Conservation (phyloP, 1,139 yeast genomes). For the Scheffersomyces parashehatae region DNA sequence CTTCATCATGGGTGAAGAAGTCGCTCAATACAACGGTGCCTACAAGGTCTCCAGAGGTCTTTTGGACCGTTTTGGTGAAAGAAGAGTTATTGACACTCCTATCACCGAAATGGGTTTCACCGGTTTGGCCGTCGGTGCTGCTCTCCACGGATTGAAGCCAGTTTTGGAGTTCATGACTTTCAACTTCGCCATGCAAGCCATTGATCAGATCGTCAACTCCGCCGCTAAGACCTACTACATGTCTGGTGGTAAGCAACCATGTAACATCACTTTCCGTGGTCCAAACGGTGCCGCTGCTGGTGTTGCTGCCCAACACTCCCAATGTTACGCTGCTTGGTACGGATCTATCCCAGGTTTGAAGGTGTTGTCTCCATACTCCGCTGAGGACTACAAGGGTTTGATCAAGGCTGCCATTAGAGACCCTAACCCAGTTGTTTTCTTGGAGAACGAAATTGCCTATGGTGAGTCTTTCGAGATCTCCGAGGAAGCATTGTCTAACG, state of each 20-base stretch:
- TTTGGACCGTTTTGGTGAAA: slow-evolving; percentile 94
- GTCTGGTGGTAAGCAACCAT: slow-evolving; percentile 98
- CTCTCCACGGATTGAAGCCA: slow-evolving; percentile 95
- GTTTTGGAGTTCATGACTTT: slow-evolving; percentile 98
- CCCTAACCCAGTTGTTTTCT: slow-evolving; percentile 95
- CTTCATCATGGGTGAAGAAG: slow-evolving; percentile 97
- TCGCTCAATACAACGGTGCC: slow-evolving; percentile 98
- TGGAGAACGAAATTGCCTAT: slow-evolving; percentile 93
- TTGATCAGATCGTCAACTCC: slow-evolving; percentile 96
- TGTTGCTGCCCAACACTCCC: slow-evolving; percentile 99
- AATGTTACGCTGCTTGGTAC: slow-evolving; percentile 97
- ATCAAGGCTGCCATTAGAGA: slow-evolving; percentile 96
- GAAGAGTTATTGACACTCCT: slow-evolving; percentile 96
- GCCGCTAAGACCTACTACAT: slow-evolving; percentile 98
- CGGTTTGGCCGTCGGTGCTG: slow-evolving; percentile 96
- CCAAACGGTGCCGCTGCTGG: slow-evolving; percentile 99
- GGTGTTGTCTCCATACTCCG: slow-evolving; percentile 92
- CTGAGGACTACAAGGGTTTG: slow-evolving; percentile 96
- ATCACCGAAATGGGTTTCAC: slow-evolving; percentile 99
- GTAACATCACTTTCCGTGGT: slow-evolving; percentile 97
- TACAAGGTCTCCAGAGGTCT: slow-evolving; percentile 95
- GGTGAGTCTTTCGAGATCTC: slow-evolving; percentile 89
- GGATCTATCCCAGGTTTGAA: slow-evolving; percentile 97
- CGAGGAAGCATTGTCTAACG: slow-evolving; percentile 86
- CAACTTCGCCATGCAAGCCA: slow-evolving; percentile 99